phyloP scores from a whole-genome alignment of 805 yeast species.

The Wickerhamomyces queroliae region DNA sequence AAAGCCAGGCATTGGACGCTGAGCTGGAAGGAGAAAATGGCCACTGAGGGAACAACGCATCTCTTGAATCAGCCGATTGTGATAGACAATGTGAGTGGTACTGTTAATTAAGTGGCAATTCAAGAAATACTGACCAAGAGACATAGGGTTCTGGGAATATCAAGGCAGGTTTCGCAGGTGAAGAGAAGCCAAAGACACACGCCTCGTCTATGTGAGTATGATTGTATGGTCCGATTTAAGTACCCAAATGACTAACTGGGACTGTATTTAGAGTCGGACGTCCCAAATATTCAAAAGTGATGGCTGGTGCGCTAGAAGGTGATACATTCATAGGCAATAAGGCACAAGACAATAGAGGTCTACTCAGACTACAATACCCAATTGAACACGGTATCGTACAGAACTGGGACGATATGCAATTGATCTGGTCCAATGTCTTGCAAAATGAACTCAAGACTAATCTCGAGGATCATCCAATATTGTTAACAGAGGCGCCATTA shows the following conservation, averaged over 20 bases:
- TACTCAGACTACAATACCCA: conserved; percentile 68
- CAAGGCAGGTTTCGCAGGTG: conserved; percentile 92
- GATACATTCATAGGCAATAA: conserved; percentile 69
- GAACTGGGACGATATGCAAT: conserved; percentile 86
- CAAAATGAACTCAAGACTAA: conserved; percentile 48
- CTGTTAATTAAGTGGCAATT: not conserved
- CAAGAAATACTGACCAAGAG: conserved; percentile 3
- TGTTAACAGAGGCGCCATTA: conserved; percentile 85
- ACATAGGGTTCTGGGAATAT: conserved; percentile 69
- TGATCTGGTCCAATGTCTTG: conserved; percentile 68
- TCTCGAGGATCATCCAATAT: conserved; percentile 79
- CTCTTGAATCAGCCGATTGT: conserved; percentile 69
- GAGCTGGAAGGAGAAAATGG: not conserved
- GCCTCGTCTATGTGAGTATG: conserved; percentile 52
- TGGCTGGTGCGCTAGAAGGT: conserved; percentile 65
- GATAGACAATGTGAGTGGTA: conserved; percentile 48
- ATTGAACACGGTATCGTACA: conserved; percentile 71
- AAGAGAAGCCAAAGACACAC: conserved; percentile 65
- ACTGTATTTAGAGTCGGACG: conserved; percentile 46
- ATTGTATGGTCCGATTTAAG: too few relatives aligned
- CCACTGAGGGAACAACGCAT: not conserved
- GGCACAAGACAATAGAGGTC: conserved; percentile 75
- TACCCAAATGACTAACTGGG: conserved; percentile 3
- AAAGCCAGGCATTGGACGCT: not conserved
- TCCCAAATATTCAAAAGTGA: conserved; percentile 77